phyloP scores from a whole-genome alignment of 805 yeast genomes.

The Candida succiphila region DNA sequence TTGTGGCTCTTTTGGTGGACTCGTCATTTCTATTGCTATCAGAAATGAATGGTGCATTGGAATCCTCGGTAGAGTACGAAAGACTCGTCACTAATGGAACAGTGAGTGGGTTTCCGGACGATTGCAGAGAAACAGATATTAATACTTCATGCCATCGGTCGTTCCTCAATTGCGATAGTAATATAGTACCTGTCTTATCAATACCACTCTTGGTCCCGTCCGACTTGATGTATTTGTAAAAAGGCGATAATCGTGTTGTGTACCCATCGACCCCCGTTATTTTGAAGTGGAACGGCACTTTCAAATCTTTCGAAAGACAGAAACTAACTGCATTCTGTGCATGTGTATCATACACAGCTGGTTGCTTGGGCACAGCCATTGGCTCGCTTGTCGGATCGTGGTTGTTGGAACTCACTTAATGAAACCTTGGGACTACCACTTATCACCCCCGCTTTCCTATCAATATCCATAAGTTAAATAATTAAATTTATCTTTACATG shows the following conservation, averaged over 20 bases:
- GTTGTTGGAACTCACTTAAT: too few relatives aligned
- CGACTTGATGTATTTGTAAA: background rate
- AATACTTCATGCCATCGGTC: constrained; percentile 8
- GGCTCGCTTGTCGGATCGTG: too few relatives aligned
- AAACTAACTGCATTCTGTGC: constrained; percentile 22
- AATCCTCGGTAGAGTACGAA: constrained; percentile 5
- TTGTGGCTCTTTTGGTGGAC: too few relatives aligned
- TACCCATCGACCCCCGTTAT: constrained; percentile 16
- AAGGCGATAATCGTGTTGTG: constrained; percentile 8
- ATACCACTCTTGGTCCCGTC: background rate
- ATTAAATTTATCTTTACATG: too few relatives aligned
- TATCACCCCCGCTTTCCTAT: too few relatives aligned
- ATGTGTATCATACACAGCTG: constrained; percentile 11
- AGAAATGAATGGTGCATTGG: background rate
- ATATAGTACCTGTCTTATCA: constrained; percentile 7
- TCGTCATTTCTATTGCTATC: background rate
- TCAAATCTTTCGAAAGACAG: constrained; percentile 46
- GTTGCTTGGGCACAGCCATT: too few relatives aligned
- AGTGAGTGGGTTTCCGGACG: constrained; percentile 13
- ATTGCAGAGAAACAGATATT: constrained; percentile 7
- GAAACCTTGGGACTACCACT: too few relatives aligned
- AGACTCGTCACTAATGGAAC: constrained; percentile 12
- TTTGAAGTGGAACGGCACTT: constrained; percentile 37
- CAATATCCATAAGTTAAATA: too few relatives aligned
- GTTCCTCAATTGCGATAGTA: constrained; percentile 8